Percentiles rank a stretch among this genome's conserved stretches.
phyloP scores from a whole-genome alignment of 768 basidiomycete species.

The Tulasnella sp. region DNA sequence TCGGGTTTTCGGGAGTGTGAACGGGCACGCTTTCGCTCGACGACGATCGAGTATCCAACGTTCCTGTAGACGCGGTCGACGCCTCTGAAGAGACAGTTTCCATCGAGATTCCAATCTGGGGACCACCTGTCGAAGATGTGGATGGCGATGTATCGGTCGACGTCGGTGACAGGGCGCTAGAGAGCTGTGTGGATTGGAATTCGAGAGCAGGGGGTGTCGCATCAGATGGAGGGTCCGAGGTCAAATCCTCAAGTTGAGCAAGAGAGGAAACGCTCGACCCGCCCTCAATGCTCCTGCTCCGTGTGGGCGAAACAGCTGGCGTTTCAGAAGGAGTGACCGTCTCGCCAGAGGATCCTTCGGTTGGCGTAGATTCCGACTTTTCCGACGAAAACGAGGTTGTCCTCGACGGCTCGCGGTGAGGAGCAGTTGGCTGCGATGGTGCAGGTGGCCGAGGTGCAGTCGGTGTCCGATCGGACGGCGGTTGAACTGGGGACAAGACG shows the following conservation, averaged over 20 bases:
- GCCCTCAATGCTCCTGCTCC: background rate
- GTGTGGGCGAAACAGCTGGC: background rate
- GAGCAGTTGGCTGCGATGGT: background rate
- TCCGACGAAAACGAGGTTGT: conserved; percentile 16
- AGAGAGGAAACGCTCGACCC: background rate
- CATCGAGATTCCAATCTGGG: background rate
- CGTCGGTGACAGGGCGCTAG: background rate
- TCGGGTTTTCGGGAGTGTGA: conserved; percentile 14
- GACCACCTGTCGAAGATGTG: background rate
- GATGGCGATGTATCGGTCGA: conserved; percentile 20
- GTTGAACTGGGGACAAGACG: conserved; percentile 14
- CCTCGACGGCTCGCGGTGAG: background rate
- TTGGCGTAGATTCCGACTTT: conserved; percentile 17
- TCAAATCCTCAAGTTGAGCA: background rate
- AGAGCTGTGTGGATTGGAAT: background rate
- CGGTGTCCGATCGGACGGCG: background rate
- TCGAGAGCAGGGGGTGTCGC: background rate
- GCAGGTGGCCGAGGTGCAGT: background rate
- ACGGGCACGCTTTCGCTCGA: conserved; percentile 12
- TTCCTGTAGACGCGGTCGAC: background rate
- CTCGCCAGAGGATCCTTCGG: background rate
- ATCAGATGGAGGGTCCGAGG: background rate
- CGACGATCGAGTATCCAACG: background rate
- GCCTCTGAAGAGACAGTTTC: background rate
- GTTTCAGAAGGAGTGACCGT: conserved; percentile 11